These are phyloP conservation scores for Friedmanniomyces simplex DNA, from an alignment of 495 filamentous ascomycete genomes.

Conservation along the genomic window DNA sequence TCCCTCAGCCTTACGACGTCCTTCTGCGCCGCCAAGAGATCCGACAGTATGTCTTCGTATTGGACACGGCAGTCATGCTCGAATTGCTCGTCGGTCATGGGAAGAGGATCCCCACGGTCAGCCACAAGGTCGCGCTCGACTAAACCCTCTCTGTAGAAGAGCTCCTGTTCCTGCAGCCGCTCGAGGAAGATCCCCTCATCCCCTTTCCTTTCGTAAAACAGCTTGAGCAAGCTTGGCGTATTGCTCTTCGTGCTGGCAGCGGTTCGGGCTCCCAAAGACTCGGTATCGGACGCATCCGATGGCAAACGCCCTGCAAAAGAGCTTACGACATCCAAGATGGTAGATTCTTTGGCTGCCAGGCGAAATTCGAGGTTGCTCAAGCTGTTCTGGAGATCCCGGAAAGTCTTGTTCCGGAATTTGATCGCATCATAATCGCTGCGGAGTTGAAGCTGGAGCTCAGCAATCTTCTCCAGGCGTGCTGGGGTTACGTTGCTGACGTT, in stretches of 20 bases:
- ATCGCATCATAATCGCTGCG: background rate
- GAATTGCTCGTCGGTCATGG: background rate
- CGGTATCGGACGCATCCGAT: background rate
- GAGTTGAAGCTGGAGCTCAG: background rate
- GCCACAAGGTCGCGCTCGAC: background rate
- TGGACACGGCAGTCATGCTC: background rate
- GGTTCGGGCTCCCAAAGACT: background rate
- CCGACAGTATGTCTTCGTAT: background rate
- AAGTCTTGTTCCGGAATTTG: background rate
- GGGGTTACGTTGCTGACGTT: background rate
- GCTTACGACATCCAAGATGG: background rate
- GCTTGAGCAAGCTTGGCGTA: background rate
- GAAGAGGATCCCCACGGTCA: background rate
- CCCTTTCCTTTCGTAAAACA: background rate
- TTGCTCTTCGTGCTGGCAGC: background rate
- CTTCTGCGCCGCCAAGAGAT: background rate
- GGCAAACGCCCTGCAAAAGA: background rate
- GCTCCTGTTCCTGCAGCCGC: background rate
- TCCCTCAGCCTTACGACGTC: background rate
- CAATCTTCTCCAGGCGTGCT: background rate
- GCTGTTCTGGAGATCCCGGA: background rate
- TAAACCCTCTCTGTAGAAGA: background rate
- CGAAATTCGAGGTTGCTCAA: background rate
- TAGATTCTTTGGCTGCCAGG: background rate
- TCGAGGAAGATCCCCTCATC: background rate